Base-by-base conservation (phyloP, 2,329 filamentous ascomycete species). In the Mariannaea sp. region DNA sequence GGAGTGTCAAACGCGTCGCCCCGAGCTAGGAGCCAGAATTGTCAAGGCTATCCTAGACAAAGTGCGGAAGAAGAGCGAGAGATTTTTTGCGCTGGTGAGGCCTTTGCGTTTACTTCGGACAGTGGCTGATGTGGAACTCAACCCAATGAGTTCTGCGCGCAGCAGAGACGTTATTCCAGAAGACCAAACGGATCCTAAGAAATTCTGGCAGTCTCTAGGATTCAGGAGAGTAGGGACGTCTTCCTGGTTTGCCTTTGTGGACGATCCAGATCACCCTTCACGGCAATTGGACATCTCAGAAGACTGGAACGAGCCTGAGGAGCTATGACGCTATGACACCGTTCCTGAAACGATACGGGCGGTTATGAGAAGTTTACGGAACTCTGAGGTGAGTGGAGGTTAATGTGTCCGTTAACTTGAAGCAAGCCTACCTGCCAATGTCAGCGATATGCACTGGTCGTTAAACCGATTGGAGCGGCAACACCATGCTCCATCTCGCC, bases 161-260 rank as follows among this genome's bases (percentile, higher is more conserved):
- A n/a, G 22, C 5, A 24, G 22, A 24, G 8, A 33, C 24, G 8
- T 24, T 5, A 24, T 5, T 24, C 22, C 5, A 24, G 27, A 10
- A 53, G n/a, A 43, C 20, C 20, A 13, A 17, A n/a, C 14, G 14
- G n/a, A n/a, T 40, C 13, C 30, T 10, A 17, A 30, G 14, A 2
- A 22, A 7, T 47, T 55, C 30, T 50, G 38, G 8, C 52, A 26
- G 1, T 50, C 40, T 1, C 20, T 55, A 16, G 45, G 41, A 1
- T 55, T 55, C 12, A 27, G 46, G 14, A 41, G 52, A 19, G 33
- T 55, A 5, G 52, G 52, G 2, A 32, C 20, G 5, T 40, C 52
- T 6, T 1, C 7, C n/a, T 55, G 46, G 40, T 24, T 49, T 8
- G 52, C 52, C 14, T 46, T 45, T n/a, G 22, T 41, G 3, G 14